These are phyloP conservation scores for Pythium phragmiticola DNA, from an alignment of 352 stramenopile species.

Conservation along the genomic window DNA sequence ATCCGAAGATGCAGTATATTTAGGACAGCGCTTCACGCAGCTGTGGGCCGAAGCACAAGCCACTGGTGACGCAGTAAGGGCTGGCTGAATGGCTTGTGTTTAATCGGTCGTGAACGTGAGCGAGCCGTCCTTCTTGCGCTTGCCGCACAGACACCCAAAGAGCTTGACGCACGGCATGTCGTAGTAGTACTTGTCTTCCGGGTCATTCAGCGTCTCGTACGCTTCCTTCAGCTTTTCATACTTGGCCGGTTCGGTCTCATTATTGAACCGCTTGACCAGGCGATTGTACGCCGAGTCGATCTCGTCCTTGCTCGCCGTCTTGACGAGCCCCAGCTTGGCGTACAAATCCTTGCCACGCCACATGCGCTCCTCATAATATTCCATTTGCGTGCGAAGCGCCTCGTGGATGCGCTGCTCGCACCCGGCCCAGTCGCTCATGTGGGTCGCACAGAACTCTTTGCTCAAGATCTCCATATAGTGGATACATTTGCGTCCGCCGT, in stretches of 20 bases:
- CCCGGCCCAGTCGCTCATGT: constrained; percentile 67
- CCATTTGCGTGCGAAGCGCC: constrained; percentile 57
- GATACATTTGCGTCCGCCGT: constrained; percentile 60
- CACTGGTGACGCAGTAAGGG: not conserved
- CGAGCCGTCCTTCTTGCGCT: constrained; percentile 73
- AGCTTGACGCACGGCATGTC: constrained; percentile 83
- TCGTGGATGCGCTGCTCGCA: constrained; percentile 60
- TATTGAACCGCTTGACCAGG: constrained; percentile 84
- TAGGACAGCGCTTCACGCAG: not conserved
- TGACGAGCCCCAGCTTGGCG: constrained; percentile 77
- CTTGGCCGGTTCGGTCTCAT: constrained; percentile 80
- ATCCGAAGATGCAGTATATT: not conserved
- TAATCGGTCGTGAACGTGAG: constrained; percentile 79
- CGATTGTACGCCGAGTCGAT: constrained; percentile 82
- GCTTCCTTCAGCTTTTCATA: constrained; percentile 82
- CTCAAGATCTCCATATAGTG: constrained; percentile 73
- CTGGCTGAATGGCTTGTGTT: not conserved
- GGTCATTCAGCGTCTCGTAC: constrained; percentile 73
- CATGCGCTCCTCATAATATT: constrained; percentile 71
- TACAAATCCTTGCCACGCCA: constrained; percentile 81
- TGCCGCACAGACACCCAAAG: constrained; percentile 73
- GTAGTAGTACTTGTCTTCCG: constrained; percentile 85
- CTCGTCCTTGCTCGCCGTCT: constrained; percentile 60
- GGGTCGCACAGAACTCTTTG: constrained; percentile 62
- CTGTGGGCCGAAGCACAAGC: not conserved